Evolutionary conservation across 1,139 yeast species (phyloP).

Genomic region (Nakaseomyces uthaithaninus): DNA sequence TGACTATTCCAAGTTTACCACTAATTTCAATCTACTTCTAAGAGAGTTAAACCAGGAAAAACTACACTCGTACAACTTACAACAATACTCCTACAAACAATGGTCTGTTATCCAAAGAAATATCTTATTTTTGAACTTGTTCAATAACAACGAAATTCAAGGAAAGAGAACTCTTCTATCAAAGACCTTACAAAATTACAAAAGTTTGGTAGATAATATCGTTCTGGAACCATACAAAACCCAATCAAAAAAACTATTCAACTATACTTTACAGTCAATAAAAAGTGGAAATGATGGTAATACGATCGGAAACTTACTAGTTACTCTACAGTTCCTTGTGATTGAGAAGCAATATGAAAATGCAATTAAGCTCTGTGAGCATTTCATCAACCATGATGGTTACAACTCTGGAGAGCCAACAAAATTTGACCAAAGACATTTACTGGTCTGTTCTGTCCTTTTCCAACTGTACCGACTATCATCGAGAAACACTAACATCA

Average conservation of each 20-base stretch:
- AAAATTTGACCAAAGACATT: conserved; percentile 9
- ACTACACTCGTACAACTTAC: conserved; percentile 17
- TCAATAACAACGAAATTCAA: conserved; percentile 19
- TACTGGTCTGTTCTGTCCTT: conserved; percentile 19
- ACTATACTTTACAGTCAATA: conserved; percentile 13
- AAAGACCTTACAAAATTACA: conserved; percentile 21
- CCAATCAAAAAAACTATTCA: conserved; percentile 26
- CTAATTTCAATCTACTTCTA: conserved; percentile 27
- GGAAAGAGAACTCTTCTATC: conserved; percentile 15
- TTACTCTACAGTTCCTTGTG: conserved; percentile 24
- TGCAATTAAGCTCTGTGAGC: conserved; percentile 26
- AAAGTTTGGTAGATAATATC: conserved; percentile 22
- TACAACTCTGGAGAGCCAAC: conserved; percentile 3
- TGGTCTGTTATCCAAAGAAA: conserved; percentile 22
- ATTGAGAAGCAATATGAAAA: conserved; percentile 26
- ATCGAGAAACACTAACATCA: conserved; percentile 20
- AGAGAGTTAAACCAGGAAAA: conserved; percentile 31
- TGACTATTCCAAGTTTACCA: conserved; percentile 22
- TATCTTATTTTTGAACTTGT: conserved; percentile 21
- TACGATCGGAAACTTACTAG: conserved; percentile 19
- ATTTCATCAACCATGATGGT: conserved; percentile 16
- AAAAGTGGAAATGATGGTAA: conserved; percentile 19
- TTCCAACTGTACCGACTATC: conserved; percentile 23
- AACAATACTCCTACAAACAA: conserved; percentile 24
- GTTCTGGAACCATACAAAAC: conserved; percentile 25